Base-by-base conservation (phyloP, 805 yeast genomes). In the Nakazawaea populi region DNA sequence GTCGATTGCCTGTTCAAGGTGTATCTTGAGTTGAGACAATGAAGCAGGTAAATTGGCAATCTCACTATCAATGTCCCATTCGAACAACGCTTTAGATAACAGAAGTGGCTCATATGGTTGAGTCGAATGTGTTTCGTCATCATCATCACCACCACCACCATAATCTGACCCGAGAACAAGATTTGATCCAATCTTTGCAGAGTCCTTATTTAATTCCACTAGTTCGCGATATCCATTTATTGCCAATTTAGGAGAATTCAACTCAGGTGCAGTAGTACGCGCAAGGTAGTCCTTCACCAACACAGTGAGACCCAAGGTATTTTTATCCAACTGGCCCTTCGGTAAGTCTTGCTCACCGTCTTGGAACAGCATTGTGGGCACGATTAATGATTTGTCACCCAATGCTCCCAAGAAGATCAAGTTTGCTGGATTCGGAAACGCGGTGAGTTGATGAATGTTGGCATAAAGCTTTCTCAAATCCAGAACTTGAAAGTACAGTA, bases 271-370 rank as follows among this genome's bases (percentile, higher is more conserved):
- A 44, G 27, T 7, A 35, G n/a, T 6, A 32, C 35, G 35, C 35
- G 35, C 35, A 12, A 43, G 18, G 24, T 10, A 43, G 4, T 43
- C 39, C 27, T 43, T 28, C n/a, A 28, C 39, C 12, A 43, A 35
- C 12, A 43, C 30, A 10, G 31, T 43, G n/a, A 34, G 11, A 3
- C 46, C 46, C 24, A 43, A 32, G 6, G 46, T 14, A 5, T 18
- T 38, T 9, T 31, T 38, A 34, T 43, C 30, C 18, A 31, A 14
- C 11, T 12, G 8, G 18, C 28, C 48, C 29, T 37, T 38, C 18
- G 14, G 32, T 40, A 49, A 31, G 44, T 38, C 42, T 14, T 43
- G 47, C 14, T 44, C 30, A 6, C 52, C 52, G 27, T 49, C 48
- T 10, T 24, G 18, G n/a, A 37, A 30, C n/a, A 34, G 39, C 34